phyloP scores from a whole-genome alignment of 2,329 filamentous ascomycete genomes.

The Teratosphaeria gauchensis region DNA sequence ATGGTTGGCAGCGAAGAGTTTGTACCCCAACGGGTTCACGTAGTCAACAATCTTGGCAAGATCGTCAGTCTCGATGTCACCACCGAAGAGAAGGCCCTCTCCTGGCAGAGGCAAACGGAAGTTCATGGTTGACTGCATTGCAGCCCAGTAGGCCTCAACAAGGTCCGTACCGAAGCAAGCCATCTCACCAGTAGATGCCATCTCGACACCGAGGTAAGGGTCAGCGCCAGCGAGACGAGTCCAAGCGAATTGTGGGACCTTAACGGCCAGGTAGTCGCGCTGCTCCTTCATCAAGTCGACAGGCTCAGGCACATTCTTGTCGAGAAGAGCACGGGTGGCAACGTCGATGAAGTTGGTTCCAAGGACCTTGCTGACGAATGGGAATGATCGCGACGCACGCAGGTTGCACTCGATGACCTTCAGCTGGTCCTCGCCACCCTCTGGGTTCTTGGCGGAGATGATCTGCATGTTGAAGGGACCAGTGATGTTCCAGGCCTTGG shows the following conservation, averaged over 20 bases:
- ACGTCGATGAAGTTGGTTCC: slow-evolving; percentile 95
- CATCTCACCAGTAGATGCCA: slow-evolving; percentile 95
- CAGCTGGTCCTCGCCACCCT: slow-evolving; percentile 64
- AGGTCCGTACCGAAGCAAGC: slow-evolving; percentile 96
- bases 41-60: slow-evolving; percentile 77
- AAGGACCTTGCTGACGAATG: slow-evolving; percentile 94
- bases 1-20: slow-evolving; percentile 76
- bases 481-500: slow-evolving; percentile 92
- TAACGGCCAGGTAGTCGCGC: slow-evolving; percentile 89
- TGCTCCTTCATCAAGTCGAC: slow-evolving; percentile 80
- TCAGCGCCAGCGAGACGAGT: slow-evolving; percentile 94
- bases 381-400: slow-evolving; percentile 93
- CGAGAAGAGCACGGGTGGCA: slow-evolving; percentile 84
- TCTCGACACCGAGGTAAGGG: slow-evolving; percentile 95
- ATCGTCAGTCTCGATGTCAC: slow-evolving; percentile 61
- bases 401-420: slow-evolving; percentile 99
- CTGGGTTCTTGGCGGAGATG: slow-evolving; percentile 77
- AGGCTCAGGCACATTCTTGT: slow-evolving; percentile 72
- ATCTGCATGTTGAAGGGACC: slow-evolving; percentile 99
- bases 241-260: slow-evolving; percentile 99
- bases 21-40: slow-evolving; percentile 82
- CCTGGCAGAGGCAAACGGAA: slow-evolving; percentile 93
- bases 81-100: slow-evolving; percentile 90
- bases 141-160: slow-evolving; percentile 95
- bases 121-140: slow-evolving; percentile 96